Percentiles rank a stretch among this genome's conserved stretches.
Evolutionary conservation across 2,329 filamentous ascomycete species (phyloP).

Genomic region (Aureobasidium musti): DNA sequence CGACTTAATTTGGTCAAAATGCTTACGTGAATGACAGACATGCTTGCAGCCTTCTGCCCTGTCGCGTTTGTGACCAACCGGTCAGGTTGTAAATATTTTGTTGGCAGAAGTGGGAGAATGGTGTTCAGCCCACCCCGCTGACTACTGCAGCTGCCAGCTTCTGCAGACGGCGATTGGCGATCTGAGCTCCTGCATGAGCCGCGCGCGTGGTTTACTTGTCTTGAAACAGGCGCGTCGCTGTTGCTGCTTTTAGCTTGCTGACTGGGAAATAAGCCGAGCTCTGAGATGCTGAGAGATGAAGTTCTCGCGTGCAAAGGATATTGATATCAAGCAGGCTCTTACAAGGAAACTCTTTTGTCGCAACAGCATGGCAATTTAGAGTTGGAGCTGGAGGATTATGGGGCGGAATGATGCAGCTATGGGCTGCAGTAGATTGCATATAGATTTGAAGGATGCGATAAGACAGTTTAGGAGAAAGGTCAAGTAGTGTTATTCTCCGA

Average conservation of each 20-base stretch:
- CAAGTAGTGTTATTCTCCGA: constrained; percentile 14
- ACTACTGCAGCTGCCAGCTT: constrained; percentile 21
- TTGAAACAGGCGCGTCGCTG: constrained; percentile 13
- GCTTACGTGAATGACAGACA: constrained; percentile 10
- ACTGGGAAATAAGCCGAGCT: not conserved
- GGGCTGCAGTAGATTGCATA: constrained; percentile 22
- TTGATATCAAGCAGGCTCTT: not conserved
- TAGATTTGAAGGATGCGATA: constrained; percentile 26
- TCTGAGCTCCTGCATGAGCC: constrained; percentile 24
- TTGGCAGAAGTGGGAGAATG: constrained; percentile 15
- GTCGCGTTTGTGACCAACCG: constrained; percentile 23
- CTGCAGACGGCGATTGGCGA: constrained; percentile 24
- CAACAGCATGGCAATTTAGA: not conserved
- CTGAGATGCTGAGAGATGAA: not conserved
- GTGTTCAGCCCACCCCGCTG: constrained; percentile 21
- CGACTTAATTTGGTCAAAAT: not conserved
- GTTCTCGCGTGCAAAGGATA: not conserved
- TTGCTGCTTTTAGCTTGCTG: not conserved
- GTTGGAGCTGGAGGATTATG: constrained; percentile 21
- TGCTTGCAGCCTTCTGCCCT: constrained; percentile 6
- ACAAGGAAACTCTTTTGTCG: not conserved
- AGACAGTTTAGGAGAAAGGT: constrained; percentile 23
- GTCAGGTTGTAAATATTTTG: constrained; percentile 12
- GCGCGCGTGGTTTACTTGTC: constrained; percentile 18
- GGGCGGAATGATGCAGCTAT: constrained; percentile 16